Evolutionary conservation across 2,329 filamentous ascomycete species (phyloP).

Genomic region (Clonostachys rhizophaga): DNA sequence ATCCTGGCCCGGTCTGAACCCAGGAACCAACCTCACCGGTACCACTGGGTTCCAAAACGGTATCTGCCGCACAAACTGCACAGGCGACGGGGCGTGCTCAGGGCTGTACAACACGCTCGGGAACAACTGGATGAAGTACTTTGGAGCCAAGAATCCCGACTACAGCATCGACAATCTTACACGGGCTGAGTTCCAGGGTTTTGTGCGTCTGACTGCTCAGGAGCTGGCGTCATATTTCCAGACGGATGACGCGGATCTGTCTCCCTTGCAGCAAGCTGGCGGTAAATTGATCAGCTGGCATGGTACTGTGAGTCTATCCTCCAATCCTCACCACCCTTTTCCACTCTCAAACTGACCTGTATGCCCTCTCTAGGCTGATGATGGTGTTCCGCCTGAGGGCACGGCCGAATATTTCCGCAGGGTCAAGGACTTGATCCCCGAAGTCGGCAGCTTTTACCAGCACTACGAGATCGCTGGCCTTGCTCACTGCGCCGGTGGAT

Average conservation of each 20-base stretch:
- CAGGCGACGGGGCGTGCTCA: background rate
- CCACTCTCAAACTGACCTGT: background rate
- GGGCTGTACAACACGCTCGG: background rate
- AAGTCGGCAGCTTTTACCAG: slow-evolving; percentile 20
- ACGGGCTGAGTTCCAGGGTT: background rate
- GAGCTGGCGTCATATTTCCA: slow-evolving; percentile 4
- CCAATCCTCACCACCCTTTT: background rate
- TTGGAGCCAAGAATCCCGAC: slow-evolving; percentile 1
- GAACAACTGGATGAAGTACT: background rate
- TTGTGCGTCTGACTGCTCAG: background rate
- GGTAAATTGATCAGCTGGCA: slow-evolving; percentile 35
- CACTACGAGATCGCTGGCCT: slow-evolving; percentile 23
- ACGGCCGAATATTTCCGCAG: slow-evolving; percentile 16
- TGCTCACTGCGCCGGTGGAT: slow-evolving; percentile 18
- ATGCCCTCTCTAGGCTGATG: no score
- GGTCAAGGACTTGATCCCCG: slow-evolving; percentile 7
- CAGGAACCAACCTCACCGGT: slow-evolving; percentile 7
- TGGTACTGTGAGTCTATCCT: slow-evolving; percentile 13
- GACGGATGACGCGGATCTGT: slow-evolving; percentile 18
- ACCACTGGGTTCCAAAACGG: background rate
- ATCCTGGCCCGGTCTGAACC: slow-evolving; percentile 4
- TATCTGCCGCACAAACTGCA: background rate
- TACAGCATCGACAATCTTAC: background rate
- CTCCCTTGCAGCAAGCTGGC: slow-evolving; percentile 19
- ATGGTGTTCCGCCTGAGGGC: background rate